A percentile compares a stretch with the other conserved stretches of the same genome.
These are phyloP conservation scores for Colletotrichum somersetense DNA, from an alignment of 2,329 filamentous ascomycete genomes.

Conservation along the genomic window DNA sequence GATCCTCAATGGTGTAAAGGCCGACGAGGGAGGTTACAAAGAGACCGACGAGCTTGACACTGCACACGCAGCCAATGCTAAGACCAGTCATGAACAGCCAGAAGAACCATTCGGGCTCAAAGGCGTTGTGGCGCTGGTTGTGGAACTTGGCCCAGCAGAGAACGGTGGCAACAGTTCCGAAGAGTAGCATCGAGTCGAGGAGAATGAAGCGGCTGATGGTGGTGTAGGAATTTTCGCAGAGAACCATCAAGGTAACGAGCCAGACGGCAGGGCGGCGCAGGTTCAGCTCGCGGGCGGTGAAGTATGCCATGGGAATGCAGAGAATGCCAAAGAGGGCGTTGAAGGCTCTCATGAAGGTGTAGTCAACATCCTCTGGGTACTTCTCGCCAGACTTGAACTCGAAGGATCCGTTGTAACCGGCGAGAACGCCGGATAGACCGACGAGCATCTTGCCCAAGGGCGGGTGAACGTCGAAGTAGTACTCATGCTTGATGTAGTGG, in stretches of 20 bases:
- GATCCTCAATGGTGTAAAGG: conserved; percentile 93
- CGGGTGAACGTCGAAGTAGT: conserved; percentile 93
- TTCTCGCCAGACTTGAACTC: conserved; percentile 99
- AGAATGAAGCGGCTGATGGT: conserved; percentile 99
- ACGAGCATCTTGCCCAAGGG: conserved; percentile 99
- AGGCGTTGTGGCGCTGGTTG: conserved; percentile 85
- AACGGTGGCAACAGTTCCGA: conserved; percentile 97
- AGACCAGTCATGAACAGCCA: conserved; percentile 95
- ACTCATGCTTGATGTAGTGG: conserved; percentile 98
- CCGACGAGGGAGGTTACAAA: conserved; percentile 96
- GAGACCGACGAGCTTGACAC: conserved; percentile 97
- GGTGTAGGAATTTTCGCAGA: conserved; percentile 99
- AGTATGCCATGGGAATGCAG: conserved; percentile 95
- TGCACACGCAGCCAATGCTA: conserved; percentile 97
- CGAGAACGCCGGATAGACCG: conserved; percentile 93
- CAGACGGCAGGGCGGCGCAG: conserved; percentile 90
- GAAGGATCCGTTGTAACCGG: conserved; percentile 98
- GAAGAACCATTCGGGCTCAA: conserved; percentile 91
- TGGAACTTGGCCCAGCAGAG: conserved; percentile 99
- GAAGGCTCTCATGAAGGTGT: conserved; percentile 98
- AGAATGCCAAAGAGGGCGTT: conserved; percentile 94
- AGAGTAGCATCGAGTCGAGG: conserved; percentile 97
- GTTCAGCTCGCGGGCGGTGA: conserved; percentile 90
- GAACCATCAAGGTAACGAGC: conserved; percentile 95
- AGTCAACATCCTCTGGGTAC: conserved; percentile 94